A percentile compares a stretch with the other conserved stretches of the same genome.
Conservation (phyloP, 2,329 filamentous ascomycete species). For the Fusarium piperis region DNA sequence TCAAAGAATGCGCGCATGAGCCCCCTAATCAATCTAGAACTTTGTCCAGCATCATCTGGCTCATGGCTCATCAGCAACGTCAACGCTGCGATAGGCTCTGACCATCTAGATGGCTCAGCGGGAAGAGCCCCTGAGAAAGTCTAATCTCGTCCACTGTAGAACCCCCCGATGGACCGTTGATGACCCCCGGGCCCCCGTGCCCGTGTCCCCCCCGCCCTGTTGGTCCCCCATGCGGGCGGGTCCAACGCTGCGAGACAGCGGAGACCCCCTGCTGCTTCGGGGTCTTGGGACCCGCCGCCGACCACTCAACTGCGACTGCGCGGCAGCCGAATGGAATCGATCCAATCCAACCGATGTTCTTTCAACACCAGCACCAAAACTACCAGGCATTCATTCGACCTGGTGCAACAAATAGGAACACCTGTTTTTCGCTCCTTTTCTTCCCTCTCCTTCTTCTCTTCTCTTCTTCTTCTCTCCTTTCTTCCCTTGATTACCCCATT, state of each 20-base stretch:
- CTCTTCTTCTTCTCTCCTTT: constrained; percentile 18
- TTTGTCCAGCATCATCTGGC: background rate
- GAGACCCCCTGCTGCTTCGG: constrained; percentile 29
- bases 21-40: background rate
- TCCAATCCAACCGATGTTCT: constrained; percentile 12
- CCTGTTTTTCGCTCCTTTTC: constrained; percentile 23
- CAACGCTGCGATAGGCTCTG: constrained; percentile 18
- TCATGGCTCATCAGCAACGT: background rate
- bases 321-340: constrained; percentile 15
- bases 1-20: constrained; percentile 1
- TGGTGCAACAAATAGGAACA: constrained; percentile 25
- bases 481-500: constrained; percentile 11
- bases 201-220: constrained; percentile 23
- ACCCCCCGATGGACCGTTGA: constrained; percentile 11
- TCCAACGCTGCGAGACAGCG: constrained; percentile 11
- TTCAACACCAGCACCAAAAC: constrained; percentile 39
- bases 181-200: constrained; percentile 19
- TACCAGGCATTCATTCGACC: constrained; percentile 33
- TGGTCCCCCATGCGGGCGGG: constrained; percentile 17
- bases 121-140: background rate
- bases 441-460: constrained; percentile 11
- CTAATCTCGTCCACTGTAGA: background rate
- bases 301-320: constrained; percentile 24
- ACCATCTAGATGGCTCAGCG: background rate
- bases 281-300: constrained; percentile 35